These are phyloP conservation scores for Phytophthora lateralis DNA, from an alignment of 352 stramenopile species.

Conservation along the genomic window DNA sequence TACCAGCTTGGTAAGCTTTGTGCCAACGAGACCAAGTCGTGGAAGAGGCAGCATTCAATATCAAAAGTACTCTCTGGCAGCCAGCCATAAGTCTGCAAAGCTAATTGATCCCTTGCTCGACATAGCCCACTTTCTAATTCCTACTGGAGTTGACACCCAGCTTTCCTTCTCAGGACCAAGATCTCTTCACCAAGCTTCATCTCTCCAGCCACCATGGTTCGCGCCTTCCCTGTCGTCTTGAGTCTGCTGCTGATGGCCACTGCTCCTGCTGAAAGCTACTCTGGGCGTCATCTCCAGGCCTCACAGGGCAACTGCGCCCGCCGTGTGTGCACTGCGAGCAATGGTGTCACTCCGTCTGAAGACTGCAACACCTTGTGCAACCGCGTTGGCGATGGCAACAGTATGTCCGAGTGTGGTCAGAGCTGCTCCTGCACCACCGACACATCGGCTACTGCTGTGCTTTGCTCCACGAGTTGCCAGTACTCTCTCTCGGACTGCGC, in stretches of 20 bases:
- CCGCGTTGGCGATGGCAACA: slow-evolving; percentile 24
- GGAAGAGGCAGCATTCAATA: background rate
- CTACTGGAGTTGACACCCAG: slow-evolving; percentile 23
- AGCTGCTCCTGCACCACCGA: slow-evolving; percentile 32
- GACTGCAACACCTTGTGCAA: slow-evolving; percentile 39
- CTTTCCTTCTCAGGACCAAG: slow-evolving; percentile 8
- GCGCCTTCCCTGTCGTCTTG: slow-evolving; percentile 6
- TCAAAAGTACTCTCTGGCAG: no score
- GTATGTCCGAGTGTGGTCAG: slow-evolving; percentile 34
- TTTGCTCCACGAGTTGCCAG: slow-evolving; percentile 30
- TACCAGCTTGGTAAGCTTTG: background rate
- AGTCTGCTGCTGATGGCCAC: slow-evolving; percentile 17
- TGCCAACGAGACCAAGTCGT: slow-evolving; percentile 14
- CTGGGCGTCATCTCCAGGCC: slow-evolving; percentile 26
- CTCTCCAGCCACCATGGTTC: slow-evolving; percentile 20
- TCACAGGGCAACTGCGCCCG: slow-evolving; percentile 30
- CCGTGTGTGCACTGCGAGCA: slow-evolving; percentile 20
- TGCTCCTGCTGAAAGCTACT: slow-evolving; percentile 13
- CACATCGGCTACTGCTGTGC: slow-evolving; percentile 12
- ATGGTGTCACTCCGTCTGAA: slow-evolving; percentile 22
- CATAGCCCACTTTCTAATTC: slow-evolving; percentile 28
- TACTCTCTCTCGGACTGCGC: slow-evolving; percentile 24
- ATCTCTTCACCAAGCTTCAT: background rate
- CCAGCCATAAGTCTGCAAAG: slow-evolving; percentile 5
- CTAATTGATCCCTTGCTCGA: background rate